Evolutionary conservation across 2,329 filamentous ascomycete genomes (phyloP).

Genomic region (Ophiosphaerella narmari): DNA sequence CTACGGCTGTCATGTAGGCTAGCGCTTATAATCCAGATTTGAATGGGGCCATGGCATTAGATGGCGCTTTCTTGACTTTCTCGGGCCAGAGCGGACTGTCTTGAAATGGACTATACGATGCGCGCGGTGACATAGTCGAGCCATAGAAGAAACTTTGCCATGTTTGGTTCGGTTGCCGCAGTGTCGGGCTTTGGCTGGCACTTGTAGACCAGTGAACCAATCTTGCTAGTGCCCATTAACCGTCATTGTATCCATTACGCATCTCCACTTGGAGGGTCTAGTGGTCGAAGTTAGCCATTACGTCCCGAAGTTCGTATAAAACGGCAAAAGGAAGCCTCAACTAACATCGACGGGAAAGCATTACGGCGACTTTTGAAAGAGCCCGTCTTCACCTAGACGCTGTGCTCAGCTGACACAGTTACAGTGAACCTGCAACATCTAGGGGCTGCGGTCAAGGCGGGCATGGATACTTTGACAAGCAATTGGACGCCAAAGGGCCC

Average conservation of each 20-base stretch:
- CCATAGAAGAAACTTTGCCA: not conserved
- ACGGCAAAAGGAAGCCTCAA: slow-evolving; percentile 11
- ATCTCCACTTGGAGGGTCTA: not conserved
- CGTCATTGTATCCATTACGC: not conserved
- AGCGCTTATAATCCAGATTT: too few species aligned
- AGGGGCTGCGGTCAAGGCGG: slow-evolving; percentile 23
- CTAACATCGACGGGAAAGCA: slow-evolving; percentile 14
- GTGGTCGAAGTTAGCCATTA: slow-evolving; percentile 10
- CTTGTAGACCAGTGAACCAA: not conserved
- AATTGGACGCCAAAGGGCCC: slow-evolving; percentile 22
- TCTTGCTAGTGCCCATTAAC: not conserved
- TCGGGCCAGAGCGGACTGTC: not conserved
- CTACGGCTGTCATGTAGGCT: too few species aligned
- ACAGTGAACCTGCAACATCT: slow-evolving; percentile 37
- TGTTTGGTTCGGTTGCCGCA: not conserved
- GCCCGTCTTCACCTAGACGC: slow-evolving; percentile 26
- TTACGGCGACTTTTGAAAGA: slow-evolving; percentile 30
- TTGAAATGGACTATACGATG: not conserved
- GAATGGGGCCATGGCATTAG: not conserved
- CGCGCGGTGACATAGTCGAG: not conserved
- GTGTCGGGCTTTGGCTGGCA: not conserved
- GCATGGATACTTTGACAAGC: slow-evolving; percentile 9
- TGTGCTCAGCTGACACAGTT: slow-evolving; percentile 41
- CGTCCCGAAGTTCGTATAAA: slow-evolving; percentile 13
- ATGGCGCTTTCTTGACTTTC: not conserved